These are phyloP conservation scores for Citrullus amarus DNA, from an alignment of 306 rosid genomes.

Conservation along the genomic window DNA sequence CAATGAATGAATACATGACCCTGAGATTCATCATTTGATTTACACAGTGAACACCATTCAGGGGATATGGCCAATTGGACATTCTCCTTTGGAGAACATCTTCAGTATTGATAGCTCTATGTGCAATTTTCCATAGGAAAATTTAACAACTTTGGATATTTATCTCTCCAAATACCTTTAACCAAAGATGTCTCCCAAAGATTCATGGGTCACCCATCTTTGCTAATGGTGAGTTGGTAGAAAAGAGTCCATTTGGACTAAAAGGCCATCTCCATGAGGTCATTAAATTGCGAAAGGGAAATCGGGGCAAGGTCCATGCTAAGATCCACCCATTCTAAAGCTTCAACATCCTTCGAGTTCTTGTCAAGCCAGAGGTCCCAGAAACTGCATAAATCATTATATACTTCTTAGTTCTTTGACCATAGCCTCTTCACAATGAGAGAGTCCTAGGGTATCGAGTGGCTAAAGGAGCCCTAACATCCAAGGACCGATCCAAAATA, in stretches of 20 bases:
- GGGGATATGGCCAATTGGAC: background rate
- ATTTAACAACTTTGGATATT: too few relatives aligned
- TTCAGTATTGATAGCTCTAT: background rate
- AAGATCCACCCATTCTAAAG: background rate
- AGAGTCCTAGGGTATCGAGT: background rate
- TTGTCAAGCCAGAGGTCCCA: background rate
- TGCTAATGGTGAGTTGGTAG: too few relatives aligned
- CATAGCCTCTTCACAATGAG: background rate
- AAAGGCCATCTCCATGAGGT: too few relatives aligned
- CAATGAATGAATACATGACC: too few relatives aligned
- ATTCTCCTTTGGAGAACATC: background rate
- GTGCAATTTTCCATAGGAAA: background rate
- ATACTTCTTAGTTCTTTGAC: background rate
- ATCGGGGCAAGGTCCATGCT: too few relatives aligned
- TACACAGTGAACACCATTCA: background rate
- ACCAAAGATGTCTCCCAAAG: background rate
- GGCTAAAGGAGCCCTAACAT: background rate
- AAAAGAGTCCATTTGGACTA: too few relatives aligned
- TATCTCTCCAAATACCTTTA: background rate
- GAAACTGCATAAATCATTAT: background rate
- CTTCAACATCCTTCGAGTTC: background rate
- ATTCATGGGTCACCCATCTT: background rate
- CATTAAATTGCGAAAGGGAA: too few relatives aligned
- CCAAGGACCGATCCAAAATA: background rate
- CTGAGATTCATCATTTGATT: background rate